Conservation (phyloP, 176 grass and related monocot species). For the Eremochloa ophiuroides region DNA sequence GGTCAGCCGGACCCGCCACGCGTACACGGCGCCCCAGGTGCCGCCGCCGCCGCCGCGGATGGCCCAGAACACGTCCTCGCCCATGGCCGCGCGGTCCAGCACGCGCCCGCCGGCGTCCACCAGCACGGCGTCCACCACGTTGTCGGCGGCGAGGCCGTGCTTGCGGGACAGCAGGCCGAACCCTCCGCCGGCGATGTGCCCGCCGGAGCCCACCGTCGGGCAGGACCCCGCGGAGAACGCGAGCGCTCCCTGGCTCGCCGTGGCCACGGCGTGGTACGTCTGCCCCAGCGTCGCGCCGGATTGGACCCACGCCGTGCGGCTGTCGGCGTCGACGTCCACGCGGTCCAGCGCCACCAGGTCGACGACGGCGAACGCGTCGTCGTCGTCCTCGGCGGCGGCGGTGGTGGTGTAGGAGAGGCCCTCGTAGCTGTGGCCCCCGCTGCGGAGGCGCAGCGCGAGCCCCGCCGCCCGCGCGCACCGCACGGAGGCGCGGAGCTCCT, state of each 20-base stretch:
- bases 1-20: slow-evolving; percentile 48
- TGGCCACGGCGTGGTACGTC: slow-evolving; percentile 54
- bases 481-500: slow-evolving; percentile 34
- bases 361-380: slow-evolving; percentile 40
- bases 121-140: slow-evolving; percentile 62
- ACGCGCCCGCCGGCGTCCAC: slow-evolving; percentile 36
- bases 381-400: no score
- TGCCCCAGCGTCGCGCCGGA: slow-evolving; percentile 69
- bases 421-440: slow-evolving; percentile 93
- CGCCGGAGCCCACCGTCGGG: slow-evolving; percentile 64
- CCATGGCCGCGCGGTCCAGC: slow-evolving; percentile 45
- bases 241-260: slow-evolving; percentile 16
- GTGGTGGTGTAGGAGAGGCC: slow-evolving; percentile 66
- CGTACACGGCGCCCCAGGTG: slow-evolving; percentile 58
- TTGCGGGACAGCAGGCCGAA: slow-evolving; percentile 77
- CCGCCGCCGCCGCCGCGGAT: slow-evolving; percentile 81
- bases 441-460: slow-evolving; percentile 47
- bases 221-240: slow-evolving; percentile 70
- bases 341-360: slow-evolving; percentile 55
- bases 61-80: slow-evolving; percentile 81
- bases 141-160: slow-evolving; percentile 63
- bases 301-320: slow-evolving; percentile 53
- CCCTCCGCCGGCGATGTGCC: slow-evolving; percentile 71
- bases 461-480: slow-evolving; percentile 40
- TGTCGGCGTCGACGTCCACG: slow-evolving; percentile 28